Percentiles rank a stretch among this genome's conserved stretches.
Conservation (phyloP, 768 basidiomycete genomes). For the Favolaschia claudopus region DNA sequence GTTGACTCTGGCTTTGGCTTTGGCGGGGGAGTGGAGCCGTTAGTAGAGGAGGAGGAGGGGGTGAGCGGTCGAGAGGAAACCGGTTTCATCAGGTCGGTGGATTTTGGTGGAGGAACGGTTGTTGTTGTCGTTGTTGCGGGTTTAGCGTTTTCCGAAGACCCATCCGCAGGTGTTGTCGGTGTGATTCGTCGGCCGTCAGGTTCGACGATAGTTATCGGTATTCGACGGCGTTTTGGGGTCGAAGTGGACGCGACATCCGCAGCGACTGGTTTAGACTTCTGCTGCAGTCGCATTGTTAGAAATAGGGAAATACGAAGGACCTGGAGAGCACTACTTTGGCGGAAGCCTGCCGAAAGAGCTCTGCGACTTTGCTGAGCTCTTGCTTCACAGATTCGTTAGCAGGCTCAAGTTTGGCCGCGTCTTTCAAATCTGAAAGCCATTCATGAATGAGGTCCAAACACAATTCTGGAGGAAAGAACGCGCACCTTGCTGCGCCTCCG, state of each 20-base stretch:
- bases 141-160: not conserved
- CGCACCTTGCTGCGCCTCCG: slow-evolving; percentile 71
- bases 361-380: slow-evolving; percentile 64
- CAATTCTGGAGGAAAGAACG: not conserved
- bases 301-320: not conserved
- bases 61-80: slow-evolving; percentile 47
- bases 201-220: slow-evolving; percentile 47
- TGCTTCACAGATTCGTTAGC: slow-evolving; percentile 66
- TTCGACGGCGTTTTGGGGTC: slow-evolving; percentile 56
- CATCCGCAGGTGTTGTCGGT: slow-evolving; percentile 14
- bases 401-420: slow-evolving; percentile 68
- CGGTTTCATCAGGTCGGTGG: slow-evolving; percentile 42
- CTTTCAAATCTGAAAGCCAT: slow-evolving; percentile 60
- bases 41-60: slow-evolving; percentile 3
- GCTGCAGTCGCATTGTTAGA: not conserved
- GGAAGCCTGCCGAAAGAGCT: slow-evolving; percentile 45
- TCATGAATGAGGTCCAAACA: slow-evolving; percentile 1
- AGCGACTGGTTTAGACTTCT: slow-evolving; percentile 37
- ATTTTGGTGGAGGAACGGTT: slow-evolving; percentile 9
- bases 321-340: slow-evolving; percentile 36
- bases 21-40: slow-evolving; percentile 19
- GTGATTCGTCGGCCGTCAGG: slow-evolving; percentile 17
- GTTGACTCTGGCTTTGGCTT: slow-evolving; percentile 1
- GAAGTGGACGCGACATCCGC: slow-evolving; percentile 18
- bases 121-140: slow-evolving; percentile 12